These are phyloP conservation scores for Daldinia vernicosa DNA, from an alignment of 495 filamentous ascomycete genomes.

Conservation along the genomic window DNA sequence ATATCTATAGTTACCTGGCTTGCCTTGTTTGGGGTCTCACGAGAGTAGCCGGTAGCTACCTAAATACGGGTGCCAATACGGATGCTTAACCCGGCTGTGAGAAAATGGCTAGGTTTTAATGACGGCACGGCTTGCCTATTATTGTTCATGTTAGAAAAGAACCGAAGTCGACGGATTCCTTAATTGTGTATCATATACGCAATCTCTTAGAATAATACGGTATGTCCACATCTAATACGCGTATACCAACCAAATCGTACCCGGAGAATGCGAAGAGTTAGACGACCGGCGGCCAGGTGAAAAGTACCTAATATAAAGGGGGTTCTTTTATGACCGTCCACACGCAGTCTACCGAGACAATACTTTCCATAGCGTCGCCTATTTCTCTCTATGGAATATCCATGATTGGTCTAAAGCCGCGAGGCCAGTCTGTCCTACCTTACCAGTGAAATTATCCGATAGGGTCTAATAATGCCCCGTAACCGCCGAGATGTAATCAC, in stretches of 20 bases:
- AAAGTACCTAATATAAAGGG: not conserved
- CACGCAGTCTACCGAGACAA: not conserved
- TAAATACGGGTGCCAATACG: not conserved
- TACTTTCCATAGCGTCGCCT: not conserved
- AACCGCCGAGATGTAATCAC: not conserved
- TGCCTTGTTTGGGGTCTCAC: not conserved
- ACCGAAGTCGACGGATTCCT: too few relatives aligned
- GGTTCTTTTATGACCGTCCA: not conserved
- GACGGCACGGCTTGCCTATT: not conserved
- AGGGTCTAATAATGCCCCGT: not conserved
- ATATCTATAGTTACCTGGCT: not conserved
- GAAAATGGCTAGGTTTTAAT: not conserved
- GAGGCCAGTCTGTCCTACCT: not conserved
- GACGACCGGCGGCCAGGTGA: too few relatives aligned
- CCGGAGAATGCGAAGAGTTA: not conserved
- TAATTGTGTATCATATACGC: not conserved
- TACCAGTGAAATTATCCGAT: not conserved
- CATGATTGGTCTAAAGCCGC: slow-evolving; percentile 12
- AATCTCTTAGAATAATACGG: too few relatives aligned
- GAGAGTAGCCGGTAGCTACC: not conserved
- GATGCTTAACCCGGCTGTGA: not conserved
- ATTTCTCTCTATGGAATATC: slow-evolving; percentile 1
- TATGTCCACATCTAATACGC: too few relatives aligned
- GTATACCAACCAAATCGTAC: not conserved
- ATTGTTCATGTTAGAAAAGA: not conserved